Evolutionary conservation across 331 rosid species (phyloP).

Genomic region (Malus hybrid): DNA sequence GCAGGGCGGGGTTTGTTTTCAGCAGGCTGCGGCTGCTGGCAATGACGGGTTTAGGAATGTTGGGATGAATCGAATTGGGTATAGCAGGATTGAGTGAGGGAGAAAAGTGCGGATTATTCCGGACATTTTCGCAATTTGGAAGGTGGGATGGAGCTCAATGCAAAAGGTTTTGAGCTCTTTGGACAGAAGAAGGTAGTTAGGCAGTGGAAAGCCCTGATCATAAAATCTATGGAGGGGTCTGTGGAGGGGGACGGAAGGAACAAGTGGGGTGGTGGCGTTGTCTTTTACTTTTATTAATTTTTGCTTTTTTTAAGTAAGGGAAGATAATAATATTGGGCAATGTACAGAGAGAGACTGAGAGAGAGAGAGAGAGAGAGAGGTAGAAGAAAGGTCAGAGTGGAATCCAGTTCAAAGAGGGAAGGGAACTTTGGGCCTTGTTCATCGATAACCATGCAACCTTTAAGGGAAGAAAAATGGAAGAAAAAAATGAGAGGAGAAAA

Average conservation of each 20-base stretch:
- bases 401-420: not conserved
- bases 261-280: not conserved
- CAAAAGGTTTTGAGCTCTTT: not conserved
- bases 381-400: not conserved
- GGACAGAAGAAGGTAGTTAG: conserved; percentile 2
- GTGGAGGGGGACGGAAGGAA: not conserved
- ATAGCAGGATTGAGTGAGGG: conserved; percentile 43
- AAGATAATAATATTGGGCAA: conserved; percentile 41
- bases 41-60: conserved; percentile 47
- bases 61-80: conserved; percentile 44
- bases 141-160: not conserved
- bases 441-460: not conserved
- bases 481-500: not conserved
- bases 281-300: not conserved
- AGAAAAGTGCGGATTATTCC: not conserved
- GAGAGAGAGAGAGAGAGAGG: not conserved
- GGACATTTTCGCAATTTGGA: not conserved
- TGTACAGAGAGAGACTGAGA: conserved; percentile 46
- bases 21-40: conserved; percentile 23
- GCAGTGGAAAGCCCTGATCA: not conserved
- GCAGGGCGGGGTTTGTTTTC: conserved; percentile 24
- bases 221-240: not conserved
- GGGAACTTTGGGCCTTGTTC: conserved; percentile 13
- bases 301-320: conserved; percentile 20
- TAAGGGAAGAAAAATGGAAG: not conserved